Base-by-base conservation (phyloP, 306 rosid genomes). In the Parietaria judaica region DNA sequence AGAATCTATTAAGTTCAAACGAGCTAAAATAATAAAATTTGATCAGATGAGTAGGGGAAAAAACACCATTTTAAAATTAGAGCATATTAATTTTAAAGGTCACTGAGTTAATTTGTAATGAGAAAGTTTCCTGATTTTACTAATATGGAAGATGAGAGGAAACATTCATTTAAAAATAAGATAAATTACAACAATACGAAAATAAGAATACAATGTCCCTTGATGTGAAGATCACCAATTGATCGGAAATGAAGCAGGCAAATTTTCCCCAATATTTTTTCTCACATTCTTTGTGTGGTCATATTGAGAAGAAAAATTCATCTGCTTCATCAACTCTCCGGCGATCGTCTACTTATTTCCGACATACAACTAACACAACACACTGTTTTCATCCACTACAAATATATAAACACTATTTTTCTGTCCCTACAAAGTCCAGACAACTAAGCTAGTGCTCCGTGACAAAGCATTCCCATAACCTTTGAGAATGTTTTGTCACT, bases 261-360 rank as follows among this genome's bases (percentile, higher is more conserved):
- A 91, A 82, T 91, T 91, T 88, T 83, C 95, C 72, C 83, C 88
- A 67, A 70, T 63, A 61, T 60, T 9, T 49, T 5, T 12, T 60
- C 65, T 43, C 59, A 50, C 68, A 61, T 61, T 14, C 36, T 60
- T n/a, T 69, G 70, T 66, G 36, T 58, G 60, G 56, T 63, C 47
- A 64, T 39, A 53, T 52, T 53, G 76, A 54, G 70, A 83, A 88
- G 39, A 87, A 84, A 91, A 92, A 92, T 86, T 92, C 88, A 77
- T 75, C 83, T 71, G 75, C 94, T 88, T 92, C 98, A 84, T 82
- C 85, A 73, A 62, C 66, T 95, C 83, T 63, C 65, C 64, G 75
- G 84, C 37, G 76, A 78, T 76, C 74, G 12, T 66, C 60, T 11
- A 64, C 14, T 72, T 81, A 79, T 81, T 87, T 83, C 17, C 37